Conservation (phyloP, 164 flowering plant genomes). For the Chimonanthus salicifolius region DNA sequence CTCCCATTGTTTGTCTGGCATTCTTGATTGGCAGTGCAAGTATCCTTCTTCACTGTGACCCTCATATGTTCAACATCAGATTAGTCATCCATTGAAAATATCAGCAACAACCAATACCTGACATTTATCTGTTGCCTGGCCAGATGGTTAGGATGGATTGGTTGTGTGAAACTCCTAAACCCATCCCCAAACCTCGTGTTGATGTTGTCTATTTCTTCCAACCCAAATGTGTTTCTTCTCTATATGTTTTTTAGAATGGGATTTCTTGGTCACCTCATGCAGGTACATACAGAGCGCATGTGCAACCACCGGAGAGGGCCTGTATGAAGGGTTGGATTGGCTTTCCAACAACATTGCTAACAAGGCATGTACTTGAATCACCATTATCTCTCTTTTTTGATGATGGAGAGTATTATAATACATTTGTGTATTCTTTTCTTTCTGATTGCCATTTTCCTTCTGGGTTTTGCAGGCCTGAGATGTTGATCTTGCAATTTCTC, state of each 20-base stretch:
- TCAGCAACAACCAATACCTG: neutral
- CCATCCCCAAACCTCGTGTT: neutral
- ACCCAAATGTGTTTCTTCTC: neutral
- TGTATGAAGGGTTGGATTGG: constrained; percentile 94
- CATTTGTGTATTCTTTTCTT: neutral
- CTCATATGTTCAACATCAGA: neutral
- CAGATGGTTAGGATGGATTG: neutral
- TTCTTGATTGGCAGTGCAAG: too few species aligned
- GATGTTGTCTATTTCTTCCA: neutral
- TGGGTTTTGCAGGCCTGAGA: constrained; percentile 30
- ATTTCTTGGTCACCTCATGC: constrained; percentile 13
- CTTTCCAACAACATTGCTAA: constrained; percentile 95
- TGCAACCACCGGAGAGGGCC: constrained; percentile 96
- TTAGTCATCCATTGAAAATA: too few species aligned
- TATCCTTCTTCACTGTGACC: too few species aligned
- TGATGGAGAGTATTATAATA: neutral
- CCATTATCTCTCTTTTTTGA: neutral
- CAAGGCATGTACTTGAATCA: constrained; percentile 41
- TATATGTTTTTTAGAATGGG: neutral
- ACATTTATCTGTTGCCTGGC: neutral
- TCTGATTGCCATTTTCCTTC: neutral
- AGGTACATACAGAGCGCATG: constrained; percentile 99
- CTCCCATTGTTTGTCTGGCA: neutral
- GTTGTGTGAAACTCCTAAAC: neutral
- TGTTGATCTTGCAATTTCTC: constrained; percentile 4